Evolutionary conservation across 2,329 filamentous ascomycete species (phyloP), one percentile per base, ranked within the genome.

Genomic region (Fusarium temperatum): DNA sequence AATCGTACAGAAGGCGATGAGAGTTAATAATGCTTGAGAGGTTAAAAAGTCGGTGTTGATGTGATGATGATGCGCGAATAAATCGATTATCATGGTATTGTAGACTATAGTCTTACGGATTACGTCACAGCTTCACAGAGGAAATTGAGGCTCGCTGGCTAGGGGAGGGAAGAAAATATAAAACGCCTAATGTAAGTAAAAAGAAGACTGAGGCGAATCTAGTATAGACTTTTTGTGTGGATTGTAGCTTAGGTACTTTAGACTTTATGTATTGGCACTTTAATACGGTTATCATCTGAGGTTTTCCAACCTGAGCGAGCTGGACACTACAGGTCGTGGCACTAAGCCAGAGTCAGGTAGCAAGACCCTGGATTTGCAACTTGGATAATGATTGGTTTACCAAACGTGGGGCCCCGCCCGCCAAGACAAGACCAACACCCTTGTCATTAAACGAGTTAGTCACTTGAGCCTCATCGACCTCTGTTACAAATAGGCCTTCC

Each of bases 191-290:
- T 0, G 2, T 28, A 4, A 7, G 1, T 22, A 1, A 8, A 10
- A 4, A 50, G 1, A 11, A n/a, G 14, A 0, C 26, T 12, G 3
- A 8, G 7, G 9, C 4, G 5, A 7, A 14, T 32, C 1, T 32
- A 32, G 30, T 2, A 32, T 14, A 6, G 30, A 32, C 0, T 13
- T 6, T 6, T 2, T 32, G 30, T 0, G 30, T 32, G 12, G 30
- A 13, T 32, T 5, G 4, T 32, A 32, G 30, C 4, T 30, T 30
- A 30, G 30, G 30, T 12, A 32, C 30, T 32, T 32, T 8, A 32
- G 32, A 32, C 32, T 32, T 8, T 1, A 32, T 32, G 30, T 13
- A 2, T 32, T 32, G 13, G 30, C 13, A 14, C 30, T 32, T 32
- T 13, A 32, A 32, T 10, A 30, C 9, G n/a, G n/a, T n/a, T n/a